Evolutionary conservation across 1,284 basidiomycete species (phyloP), one percentile per base, ranked within the genome.

Genomic region (Ustilago bromivora): DNA sequence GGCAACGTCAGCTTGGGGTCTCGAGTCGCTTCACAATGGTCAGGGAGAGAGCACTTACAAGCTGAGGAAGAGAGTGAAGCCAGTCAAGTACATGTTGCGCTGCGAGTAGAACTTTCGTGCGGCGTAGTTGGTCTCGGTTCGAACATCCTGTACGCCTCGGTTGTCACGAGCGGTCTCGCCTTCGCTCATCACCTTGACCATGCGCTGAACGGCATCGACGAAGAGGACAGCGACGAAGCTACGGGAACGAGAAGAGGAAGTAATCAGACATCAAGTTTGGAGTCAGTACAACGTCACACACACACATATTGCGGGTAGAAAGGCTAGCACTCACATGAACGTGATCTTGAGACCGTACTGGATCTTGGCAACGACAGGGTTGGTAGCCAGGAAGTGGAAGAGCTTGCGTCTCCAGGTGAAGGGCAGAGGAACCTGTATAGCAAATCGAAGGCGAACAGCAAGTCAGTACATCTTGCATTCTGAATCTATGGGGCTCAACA

Each of bases 171-270:
- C 91, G 28, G 90, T 84, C 51, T 95, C 92, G 0, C 90, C 88
- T 87, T 94, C 92, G 5, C 91, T 89, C 17, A 92, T 91, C 43
- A 96, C 92, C 67, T 94, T 91, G 88, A 93, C 91, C 93, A 97
- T 96, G 76, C 95, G 90, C 87, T 98, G 95, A 49, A 96, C 89
- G 32, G 96, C 94, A 80, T 98, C 95, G n/a, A 91, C 88, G 80
- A 95, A 94, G 13, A 86, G 76, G 8, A 98, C 91, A 1, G 89
- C 93, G 0, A 97, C 92, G 83, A 96, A 97, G 76, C 94, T 95
- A 80, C 19, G 61, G 13, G 36, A 13, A 11, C 51, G 52, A 13
- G n/a, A 55, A 11, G 13, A 55, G 13, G 23, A 57, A 17, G 9
- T 9, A 9, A 36, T 54, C 8, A 43, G 41, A 57, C 12, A 32